Base-by-base conservation (phyloP, 495 filamentous ascomycete genomes). In the Hyaloscypha bicolor region DNA sequence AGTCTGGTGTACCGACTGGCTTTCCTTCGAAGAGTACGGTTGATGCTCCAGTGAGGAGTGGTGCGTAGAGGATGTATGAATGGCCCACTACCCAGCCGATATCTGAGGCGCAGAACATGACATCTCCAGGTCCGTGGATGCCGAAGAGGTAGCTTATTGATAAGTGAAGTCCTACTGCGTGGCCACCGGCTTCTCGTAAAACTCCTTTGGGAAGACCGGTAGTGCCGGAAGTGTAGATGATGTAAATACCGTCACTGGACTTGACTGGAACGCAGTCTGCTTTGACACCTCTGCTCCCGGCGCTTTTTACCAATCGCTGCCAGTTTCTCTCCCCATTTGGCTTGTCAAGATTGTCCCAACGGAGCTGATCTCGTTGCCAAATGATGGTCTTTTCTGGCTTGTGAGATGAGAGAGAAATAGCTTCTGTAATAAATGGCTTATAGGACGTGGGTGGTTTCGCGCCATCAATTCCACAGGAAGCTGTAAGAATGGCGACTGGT, bases 11-110 rank as follows among this genome's bases (percentile, higher is more conserved):
- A 4, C 93, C 94, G 35, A 97, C 80, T 3, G 94, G 94, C 68
- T 97, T 97, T 3, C 94, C 94, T 78, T 97, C 94, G 73, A 92
- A 97, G 2, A 97, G 82, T 19, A 97, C 86, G 0, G 93, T 95
- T 6, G 94, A 90, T 6, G 93, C 93, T 9, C 94, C 93, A 4
- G 89, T 85, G 5, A 97, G 85, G 12, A 97, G 82, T 6, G 91
- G 92, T 14, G 86, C 91, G 75, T 97, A 97, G 6, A 97, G 74
- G 60, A 96, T 94, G 69, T 92, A 94, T 19, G 88, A 90, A 73
- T 95, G 92, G 1, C 91, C 92, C 0, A 94, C 91, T 0, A 94
- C 90, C 92, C 91, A 95, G 32, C 92, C 92, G 45, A 93, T 91
- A 71, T 93, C 90, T n/a, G 85, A 91, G 76, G 91, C 90, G 51